These are phyloP conservation scores for Cenchrus americanus DNA, from an alignment of 176 grass and related monocot genomes.

Conservation along the genomic window DNA sequence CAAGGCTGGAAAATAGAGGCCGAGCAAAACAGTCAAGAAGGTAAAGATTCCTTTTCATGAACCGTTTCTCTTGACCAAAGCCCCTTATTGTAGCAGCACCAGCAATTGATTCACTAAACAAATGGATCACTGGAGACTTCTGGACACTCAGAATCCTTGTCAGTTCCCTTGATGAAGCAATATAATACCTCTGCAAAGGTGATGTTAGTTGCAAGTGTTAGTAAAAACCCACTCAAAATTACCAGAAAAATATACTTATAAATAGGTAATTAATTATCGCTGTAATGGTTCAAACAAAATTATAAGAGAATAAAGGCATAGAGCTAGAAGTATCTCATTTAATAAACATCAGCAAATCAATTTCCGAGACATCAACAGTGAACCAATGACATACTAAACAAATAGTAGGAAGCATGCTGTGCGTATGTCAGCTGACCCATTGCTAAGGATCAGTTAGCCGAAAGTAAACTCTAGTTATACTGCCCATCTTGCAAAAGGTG, in stretches of 20 bases:
- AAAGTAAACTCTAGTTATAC: not conserved
- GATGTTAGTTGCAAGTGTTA: constrained; percentile 25
- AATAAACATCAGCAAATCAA: not conserved
- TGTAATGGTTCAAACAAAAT: not conserved
- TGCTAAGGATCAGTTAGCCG: not conserved
- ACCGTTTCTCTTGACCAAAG: constrained; percentile 96
- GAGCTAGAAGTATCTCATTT: not conserved
- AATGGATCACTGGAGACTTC: constrained; percentile 97
- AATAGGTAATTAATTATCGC: constrained; percentile 5
- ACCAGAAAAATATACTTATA: constrained; percentile 18
- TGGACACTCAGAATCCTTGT: constrained; percentile 93
- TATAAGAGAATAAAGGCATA: not conserved
- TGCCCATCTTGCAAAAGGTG: constrained; percentile 8
- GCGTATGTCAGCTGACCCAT: not conserved
- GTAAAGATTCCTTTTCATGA: constrained; percentile 96
- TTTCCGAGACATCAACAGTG: not conserved
- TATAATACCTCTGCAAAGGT: constrained; percentile 91
- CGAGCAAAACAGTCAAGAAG: constrained; percentile 93
- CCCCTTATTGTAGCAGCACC: constrained; percentile 93
- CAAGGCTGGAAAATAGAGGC: constrained; percentile 96
- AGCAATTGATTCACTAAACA: constrained; percentile 97
- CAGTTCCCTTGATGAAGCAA: constrained; percentile 97
- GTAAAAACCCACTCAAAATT: constrained; percentile 27
- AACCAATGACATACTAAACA: constrained; percentile 11
- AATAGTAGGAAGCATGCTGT: constrained; percentile 1